Evolutionary conservation across 2,329 filamentous ascomycete species (phyloP).

Genomic region (Aspergillus fischeri): DNA sequence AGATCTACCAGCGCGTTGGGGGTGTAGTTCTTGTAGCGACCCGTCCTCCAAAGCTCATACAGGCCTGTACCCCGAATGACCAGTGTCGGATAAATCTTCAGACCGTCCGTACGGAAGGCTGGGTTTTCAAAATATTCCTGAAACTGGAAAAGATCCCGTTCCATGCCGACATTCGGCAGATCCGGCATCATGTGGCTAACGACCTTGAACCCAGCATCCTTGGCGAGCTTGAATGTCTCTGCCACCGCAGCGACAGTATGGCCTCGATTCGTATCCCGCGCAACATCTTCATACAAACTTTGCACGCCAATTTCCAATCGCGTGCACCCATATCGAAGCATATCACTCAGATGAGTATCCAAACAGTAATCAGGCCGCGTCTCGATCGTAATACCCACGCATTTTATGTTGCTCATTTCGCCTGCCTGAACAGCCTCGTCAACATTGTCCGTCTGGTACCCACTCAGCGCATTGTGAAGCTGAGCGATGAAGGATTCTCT

Average conservation of each 20-base stretch:
- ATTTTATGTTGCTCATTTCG: conserved; percentile 96
- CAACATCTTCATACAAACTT: conserved; percentile 95
- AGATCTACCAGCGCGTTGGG: conserved; percentile 95
- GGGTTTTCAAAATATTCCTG: conserved; percentile 97
- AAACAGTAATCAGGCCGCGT: conserved; percentile 95
- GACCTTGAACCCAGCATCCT: conserved; percentile 98
- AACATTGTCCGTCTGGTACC: conserved; percentile 89
- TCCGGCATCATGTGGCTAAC: conserved; percentile 99
- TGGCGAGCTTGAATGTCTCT: conserved; percentile 94
- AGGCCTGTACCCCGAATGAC: conserved; percentile 95
- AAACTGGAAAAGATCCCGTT: conserved; percentile 94
- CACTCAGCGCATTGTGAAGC: conserved; percentile 92
- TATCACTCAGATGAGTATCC: conserved; percentile 89
- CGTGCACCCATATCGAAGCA: conserved; percentile 97
- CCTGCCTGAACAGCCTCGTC: conserved; percentile 93
- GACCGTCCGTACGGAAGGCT: conserved; percentile 88
- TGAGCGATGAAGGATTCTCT: conserved; percentile 92
- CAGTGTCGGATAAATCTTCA: conserved; percentile 97
- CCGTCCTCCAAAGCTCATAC: conserved; percentile 96
- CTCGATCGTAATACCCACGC: conserved; percentile 97
- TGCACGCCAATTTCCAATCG: conserved; percentile 92
- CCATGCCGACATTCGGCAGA: conserved; percentile 95
- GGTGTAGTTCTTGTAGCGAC: conserved; percentile 97
- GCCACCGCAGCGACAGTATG: conserved; percentile 94
- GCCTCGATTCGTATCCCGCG: conserved; percentile 93